These are phyloP conservation scores for Chlorella vulgaris DNA, from an alignment of 139 green algal species.

Conservation along the genomic window DNA sequence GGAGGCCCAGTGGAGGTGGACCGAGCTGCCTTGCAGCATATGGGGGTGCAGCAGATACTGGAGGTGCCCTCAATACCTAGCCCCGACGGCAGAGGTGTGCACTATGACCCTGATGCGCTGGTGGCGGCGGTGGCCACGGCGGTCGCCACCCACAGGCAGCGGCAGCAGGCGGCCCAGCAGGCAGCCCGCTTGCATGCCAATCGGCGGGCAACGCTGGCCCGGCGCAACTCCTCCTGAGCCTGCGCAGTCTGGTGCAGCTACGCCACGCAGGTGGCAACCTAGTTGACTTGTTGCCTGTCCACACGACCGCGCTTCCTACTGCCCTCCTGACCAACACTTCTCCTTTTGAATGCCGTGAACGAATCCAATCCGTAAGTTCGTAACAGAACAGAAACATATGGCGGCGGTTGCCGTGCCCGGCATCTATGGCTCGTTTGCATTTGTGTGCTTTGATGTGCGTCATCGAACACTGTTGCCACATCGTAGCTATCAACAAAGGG, in stretches of 20 bases:
- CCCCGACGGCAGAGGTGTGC: constrained; percentile 30
- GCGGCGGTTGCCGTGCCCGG: too few species aligned
- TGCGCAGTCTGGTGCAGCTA: background rate
- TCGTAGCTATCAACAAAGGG: too few species aligned
- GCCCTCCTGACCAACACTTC: background rate
- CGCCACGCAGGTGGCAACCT: background rate
- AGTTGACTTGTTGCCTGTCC: background rate
- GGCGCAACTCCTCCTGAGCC: constrained; percentile 18
- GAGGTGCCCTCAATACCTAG: constrained; percentile 61
- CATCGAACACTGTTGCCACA: too few species aligned
- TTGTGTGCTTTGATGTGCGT: too few species aligned
- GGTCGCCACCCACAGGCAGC: constrained; percentile 25
- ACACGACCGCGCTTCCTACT: too few species aligned
- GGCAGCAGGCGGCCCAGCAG: background rate
- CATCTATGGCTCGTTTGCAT: too few species aligned
- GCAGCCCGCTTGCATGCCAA: too few species aligned
- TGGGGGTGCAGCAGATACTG: constrained; percentile 72
- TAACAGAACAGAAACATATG: too few species aligned
- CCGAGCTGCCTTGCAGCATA: constrained; percentile 40
- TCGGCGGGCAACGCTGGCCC: too few species aligned
- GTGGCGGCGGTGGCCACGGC: constrained; percentile 66
- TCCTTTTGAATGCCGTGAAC: too few species aligned
- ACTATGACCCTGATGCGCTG: constrained; percentile 75
- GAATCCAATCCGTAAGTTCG: too few species aligned
- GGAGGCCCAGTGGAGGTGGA: constrained; percentile 74